Conservation (phyloP, 345 rosid genomes). For the Toxicodendron radicans region DNA sequence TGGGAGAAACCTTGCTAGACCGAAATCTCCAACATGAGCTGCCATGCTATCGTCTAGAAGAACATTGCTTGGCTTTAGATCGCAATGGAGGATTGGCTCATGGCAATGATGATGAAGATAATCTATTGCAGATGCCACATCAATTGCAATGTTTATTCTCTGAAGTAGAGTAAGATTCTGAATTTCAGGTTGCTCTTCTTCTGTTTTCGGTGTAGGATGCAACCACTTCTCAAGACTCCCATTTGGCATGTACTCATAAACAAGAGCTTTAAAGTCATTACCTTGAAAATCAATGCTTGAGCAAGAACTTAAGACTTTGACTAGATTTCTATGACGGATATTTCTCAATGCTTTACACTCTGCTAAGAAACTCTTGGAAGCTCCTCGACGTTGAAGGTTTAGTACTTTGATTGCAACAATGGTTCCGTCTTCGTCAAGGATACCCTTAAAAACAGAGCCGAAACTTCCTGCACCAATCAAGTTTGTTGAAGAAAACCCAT, state of each 20-base stretch:
- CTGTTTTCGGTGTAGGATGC: not conserved
- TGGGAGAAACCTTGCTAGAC: constrained; percentile 17
- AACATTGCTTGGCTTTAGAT: constrained; percentile 25
- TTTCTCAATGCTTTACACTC: constrained; percentile 17
- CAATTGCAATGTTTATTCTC: constrained; percentile 14
- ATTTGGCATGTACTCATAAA: constrained; percentile 24
- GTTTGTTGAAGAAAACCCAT: constrained; percentile 13
- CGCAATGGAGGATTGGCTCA: constrained; percentile 6
- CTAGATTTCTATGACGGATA: constrained; percentile 7
- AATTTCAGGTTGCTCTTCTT: not conserved
- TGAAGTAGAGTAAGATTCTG: not conserved
- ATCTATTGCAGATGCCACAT: constrained; percentile 5
- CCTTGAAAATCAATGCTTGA: constrained; percentile 19
- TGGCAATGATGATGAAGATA: constrained; percentile 10
- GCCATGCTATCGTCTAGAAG: constrained; percentile 20
- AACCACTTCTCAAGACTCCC: constrained; percentile 10
- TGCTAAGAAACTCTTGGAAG: constrained; percentile 23
- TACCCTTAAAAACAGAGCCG: not conserved
- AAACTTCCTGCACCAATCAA: too few relatives aligned
- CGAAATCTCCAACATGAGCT: constrained; percentile 24
- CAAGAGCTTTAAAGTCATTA: constrained; percentile 22
- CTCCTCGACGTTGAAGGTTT: not conserved
- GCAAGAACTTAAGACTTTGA: not conserved
- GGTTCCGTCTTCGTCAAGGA: not conserved
- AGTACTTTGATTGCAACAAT: constrained; percentile 1